Percentiles rank a stretch among this genome's conserved stretches.
Evolutionary conservation across 2,329 filamentous ascomycete species (phyloP).

Genomic region (Epichloe elymi): DNA sequence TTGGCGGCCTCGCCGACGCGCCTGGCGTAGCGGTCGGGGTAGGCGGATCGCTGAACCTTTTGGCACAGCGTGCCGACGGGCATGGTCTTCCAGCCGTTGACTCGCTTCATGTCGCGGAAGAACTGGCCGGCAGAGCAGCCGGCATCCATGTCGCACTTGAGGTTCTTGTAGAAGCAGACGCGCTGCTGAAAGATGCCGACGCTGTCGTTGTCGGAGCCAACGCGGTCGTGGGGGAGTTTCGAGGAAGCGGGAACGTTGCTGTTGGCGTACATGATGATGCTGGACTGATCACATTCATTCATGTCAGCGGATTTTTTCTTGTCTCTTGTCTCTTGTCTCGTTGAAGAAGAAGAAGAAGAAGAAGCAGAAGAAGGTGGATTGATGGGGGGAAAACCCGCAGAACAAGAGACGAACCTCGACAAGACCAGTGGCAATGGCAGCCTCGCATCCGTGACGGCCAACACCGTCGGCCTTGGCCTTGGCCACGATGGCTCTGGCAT

Average conservation of each 20-base stretch:
- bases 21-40: conserved; percentile 9
- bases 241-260: conserved; percentile 9
- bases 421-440: conserved; percentile 11
- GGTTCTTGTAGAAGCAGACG: conserved; percentile 10
- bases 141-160: conserved; percentile 11
- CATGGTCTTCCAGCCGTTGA: conserved; percentile 12
- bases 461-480: conserved; percentile 8
- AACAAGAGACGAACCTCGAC: conserved; percentile 9
- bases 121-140: conserved; percentile 12
- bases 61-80: conserved; percentile 12
- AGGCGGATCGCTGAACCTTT: conserved; percentile 11
- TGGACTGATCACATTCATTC: conserved; percentile 5
- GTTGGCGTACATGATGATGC: conserved; percentile 11
- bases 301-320: not conserved
- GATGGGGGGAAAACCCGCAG: too few relatives aligned
- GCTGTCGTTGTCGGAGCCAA: conserved; percentile 12
- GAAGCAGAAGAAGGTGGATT: not conserved
- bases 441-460: conserved; percentile 11
- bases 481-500: conserved; percentile 11
- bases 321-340: not conserved
- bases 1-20: conserved; percentile 7
- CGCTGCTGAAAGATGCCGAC: conserved; percentile 14
- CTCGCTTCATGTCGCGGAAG: conserved; percentile 9
- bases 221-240: conserved; percentile 9
- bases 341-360: not conserved